Percentiles rank a stretch among this genome's conserved stretches.
These are phyloP conservation scores for Margaritispora aquatica DNA, from an alignment of 495 filamentous ascomycete species.

Conservation along the genomic window DNA sequence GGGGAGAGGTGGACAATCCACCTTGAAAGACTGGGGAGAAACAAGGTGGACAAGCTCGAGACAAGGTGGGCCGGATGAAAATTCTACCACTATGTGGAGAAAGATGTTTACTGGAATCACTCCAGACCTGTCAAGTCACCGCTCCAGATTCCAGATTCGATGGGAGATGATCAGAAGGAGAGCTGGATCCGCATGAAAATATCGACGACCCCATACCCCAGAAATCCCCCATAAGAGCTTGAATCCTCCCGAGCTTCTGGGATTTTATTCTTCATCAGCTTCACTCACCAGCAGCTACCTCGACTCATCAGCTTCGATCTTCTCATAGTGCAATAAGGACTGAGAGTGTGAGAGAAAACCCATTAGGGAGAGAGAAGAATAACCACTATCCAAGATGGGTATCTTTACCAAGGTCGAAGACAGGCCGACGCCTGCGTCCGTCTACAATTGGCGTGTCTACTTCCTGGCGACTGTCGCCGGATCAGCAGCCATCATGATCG, in stretches of 20 bases:
- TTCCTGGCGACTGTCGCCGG: constrained; percentile 54
- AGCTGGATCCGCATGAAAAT: background rate
- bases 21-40: background rate
- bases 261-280: no score
- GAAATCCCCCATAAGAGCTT: constrained; percentile 7
- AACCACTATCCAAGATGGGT: constrained; percentile 39
- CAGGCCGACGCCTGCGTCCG: constrained; percentile 53
- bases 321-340: no score
- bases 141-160: background rate
- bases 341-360: no score
- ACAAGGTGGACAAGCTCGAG: background rate
- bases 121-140: background rate
- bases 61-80: background rate
- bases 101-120: background rate
- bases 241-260: background rate
- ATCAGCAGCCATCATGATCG: constrained; percentile 66
- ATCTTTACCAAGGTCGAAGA: constrained; percentile 57
- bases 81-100: constrained; percentile 8
- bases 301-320: no score
- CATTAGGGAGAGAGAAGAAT: no score
- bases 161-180: background rate
- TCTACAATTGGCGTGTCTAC: constrained; percentile 76
- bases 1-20: background rate
- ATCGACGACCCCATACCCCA: constrained; percentile 6
- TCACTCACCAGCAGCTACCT: no score